These are phyloP conservation scores for Macrophomina pseudophaseolina DNA, from an alignment of 2,329 filamentous ascomycete species.

Conservation along the genomic window DNA sequence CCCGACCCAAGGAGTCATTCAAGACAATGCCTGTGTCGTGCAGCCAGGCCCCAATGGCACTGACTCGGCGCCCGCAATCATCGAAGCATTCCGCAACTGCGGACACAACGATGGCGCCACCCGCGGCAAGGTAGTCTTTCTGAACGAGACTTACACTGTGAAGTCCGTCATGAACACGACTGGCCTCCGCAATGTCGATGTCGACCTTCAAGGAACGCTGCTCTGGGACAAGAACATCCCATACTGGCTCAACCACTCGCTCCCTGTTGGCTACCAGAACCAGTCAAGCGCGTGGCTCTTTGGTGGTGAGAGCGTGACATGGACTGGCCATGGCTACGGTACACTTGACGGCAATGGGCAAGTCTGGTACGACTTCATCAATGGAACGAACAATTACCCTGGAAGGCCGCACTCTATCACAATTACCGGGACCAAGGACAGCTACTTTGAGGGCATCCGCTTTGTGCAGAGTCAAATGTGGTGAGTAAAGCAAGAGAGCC, in stretches of 20 bases:
- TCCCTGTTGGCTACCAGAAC: conserved; percentile 38
- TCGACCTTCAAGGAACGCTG: conserved; percentile 36
- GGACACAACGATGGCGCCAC: conserved; percentile 24
- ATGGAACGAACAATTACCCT: conserved; percentile 17
- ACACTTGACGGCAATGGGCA: conserved; percentile 69
- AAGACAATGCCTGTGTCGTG: background rate
- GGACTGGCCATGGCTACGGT: conserved; percentile 58
- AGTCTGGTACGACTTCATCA: conserved; percentile 63
- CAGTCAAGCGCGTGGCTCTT: conserved; percentile 38
- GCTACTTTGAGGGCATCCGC: conserved; percentile 53
- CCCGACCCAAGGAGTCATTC: background rate
- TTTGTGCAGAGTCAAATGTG: conserved; percentile 67
- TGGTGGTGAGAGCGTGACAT: conserved; percentile 58
- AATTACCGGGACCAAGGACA: conserved; percentile 57
- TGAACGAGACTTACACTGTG: conserved; percentile 34
- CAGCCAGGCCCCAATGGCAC: conserved; percentile 11
- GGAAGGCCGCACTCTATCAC: conserved; percentile 58
- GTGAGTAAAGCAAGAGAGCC: conserved; percentile 29
- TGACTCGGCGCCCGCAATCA: conserved; percentile 34
- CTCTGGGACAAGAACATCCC: conserved; percentile 33
- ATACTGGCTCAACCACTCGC: conserved; percentile 38
- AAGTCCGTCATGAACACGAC: conserved; percentile 35
- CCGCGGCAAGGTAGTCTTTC: conserved; percentile 33
- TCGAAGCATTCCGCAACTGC: conserved; percentile 35
- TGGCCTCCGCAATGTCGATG: conserved; percentile 34